Evolutionary conservation across 495 filamentous ascomycete species (phyloP).

Genomic region (Daldinia concentrica): DNA sequence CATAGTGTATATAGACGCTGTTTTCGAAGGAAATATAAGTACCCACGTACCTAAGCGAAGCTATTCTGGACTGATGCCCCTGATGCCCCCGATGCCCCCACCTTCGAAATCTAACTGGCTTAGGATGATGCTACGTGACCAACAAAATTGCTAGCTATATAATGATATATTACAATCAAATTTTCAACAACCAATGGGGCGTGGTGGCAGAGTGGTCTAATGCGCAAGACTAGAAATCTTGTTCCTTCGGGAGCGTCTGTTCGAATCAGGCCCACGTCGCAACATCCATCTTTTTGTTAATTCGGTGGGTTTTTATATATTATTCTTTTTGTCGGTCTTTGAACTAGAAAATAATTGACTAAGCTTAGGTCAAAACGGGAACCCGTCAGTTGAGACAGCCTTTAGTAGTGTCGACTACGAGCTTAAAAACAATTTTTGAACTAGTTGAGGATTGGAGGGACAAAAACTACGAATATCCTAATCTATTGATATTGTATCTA

Average conservation of each 20-base stretch:
- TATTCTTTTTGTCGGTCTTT: no score
- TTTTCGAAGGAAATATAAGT: neutral
- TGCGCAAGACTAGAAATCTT: slow-evolving; percentile 20
- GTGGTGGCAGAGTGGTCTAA: slow-evolving; percentile 14
- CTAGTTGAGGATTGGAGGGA: no score
- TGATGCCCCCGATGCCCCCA: neutral
- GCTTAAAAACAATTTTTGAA: no score
- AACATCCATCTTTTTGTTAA: neutral
- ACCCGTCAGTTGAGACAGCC: no score
- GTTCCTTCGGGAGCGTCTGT: slow-evolving; percentile 18
- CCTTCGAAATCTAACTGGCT: neutral
- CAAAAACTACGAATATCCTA: no score
- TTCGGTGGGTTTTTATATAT: no score
- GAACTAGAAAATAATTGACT: no score
- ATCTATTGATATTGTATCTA: no score
- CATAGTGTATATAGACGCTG: no score
- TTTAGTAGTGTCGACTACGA: no score
- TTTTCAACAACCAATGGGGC: neutral
- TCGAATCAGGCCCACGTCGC: slow-evolving; percentile 13
- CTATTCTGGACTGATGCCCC: neutral
- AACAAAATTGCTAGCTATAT: neutral
- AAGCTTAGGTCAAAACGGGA: no score
- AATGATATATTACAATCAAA: neutral
- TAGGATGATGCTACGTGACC: neutral
- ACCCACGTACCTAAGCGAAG: neutral